Evolutionary conservation across 805 yeast genomes (phyloP), one percentile per base, ranked within the genome.

Genomic region (Cyberlindnera galapagoensis): DNA sequence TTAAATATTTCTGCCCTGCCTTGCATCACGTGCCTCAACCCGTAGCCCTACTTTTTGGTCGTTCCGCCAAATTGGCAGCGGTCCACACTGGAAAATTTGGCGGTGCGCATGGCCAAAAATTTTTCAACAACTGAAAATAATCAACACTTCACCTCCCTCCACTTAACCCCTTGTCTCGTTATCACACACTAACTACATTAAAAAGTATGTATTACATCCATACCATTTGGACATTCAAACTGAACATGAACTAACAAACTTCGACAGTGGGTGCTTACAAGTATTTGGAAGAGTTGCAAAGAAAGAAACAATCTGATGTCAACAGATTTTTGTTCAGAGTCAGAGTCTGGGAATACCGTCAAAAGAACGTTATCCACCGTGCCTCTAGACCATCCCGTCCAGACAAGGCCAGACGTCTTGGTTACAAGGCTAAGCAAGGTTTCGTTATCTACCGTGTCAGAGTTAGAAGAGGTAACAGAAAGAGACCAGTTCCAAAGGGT

Each of bases 341-440:
- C 80, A 86, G 98, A 85, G 92, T 96, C 76, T 92, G 98, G 98
- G 98, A 92, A 75, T 92, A 87, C 95, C 88, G 98, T 78, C 98
- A 92, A 77, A 80, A 81, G 78, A 80, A 76, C 63, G 97, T 88
- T 56, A 82, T 92, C 71, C 97, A 92, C 96, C 83, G 98, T 71
- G 97, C 97, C 56, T 58, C 94, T 40, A 86, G 90, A 71, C 98
- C 98, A 61, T 82, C 97, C 56, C 88, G 97, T 74, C 98, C 98
- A 71, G 98, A 92, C 74, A 92, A 92, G 92, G 98, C 98, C 62
- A 90, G 98, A 81, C 86, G 95, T 73, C 82, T 92, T 63, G 98
- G 98, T 58, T 92, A 92, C 96, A 92, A 92, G 83, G 97, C 98
- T 73, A 92, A 92, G 82, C 98, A 92, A 79, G 98, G 98, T 59